Percentiles rank a stretch among this genome's conserved stretches.
Conservation (phyloP, 345 rosid genomes). For the Rhizophora mangle region DNA sequence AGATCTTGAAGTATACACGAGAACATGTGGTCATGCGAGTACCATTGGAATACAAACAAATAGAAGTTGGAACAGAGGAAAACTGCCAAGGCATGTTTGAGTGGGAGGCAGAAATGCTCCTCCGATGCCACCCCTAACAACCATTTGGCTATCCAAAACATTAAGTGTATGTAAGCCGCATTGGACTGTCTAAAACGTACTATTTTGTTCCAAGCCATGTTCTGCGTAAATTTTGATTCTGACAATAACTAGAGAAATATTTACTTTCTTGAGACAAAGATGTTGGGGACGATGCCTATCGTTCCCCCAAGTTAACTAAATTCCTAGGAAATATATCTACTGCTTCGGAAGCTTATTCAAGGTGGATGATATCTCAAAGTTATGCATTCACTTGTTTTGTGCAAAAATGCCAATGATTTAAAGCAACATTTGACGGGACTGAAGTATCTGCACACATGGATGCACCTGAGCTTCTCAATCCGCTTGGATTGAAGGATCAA, state of each 20-base stretch:
- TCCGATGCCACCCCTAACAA: not conserved
- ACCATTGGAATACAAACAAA: not conserved
- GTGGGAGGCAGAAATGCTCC: conserved; percentile 9
- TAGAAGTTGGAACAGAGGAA: not conserved
- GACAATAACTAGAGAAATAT: not conserved
- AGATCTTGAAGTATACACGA: too few relatives aligned
- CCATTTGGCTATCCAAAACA: not conserved
- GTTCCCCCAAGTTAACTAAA: not conserved
- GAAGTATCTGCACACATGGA: conserved; percentile 15
- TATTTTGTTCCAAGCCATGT: conserved; percentile 5
- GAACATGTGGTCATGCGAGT: too few relatives aligned
- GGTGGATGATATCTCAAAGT: not conserved
- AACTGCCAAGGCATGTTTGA: not conserved
- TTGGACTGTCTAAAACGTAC: not conserved
- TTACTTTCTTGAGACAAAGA: not conserved
- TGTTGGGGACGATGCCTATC: conserved; percentile 2
- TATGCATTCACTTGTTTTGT: not conserved
- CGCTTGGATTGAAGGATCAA: not conserved
- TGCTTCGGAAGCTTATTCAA: not conserved
- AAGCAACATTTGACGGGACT: not conserved
- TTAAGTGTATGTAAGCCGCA: not conserved
- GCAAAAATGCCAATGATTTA: not conserved
- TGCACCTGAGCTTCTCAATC: conserved; percentile 15
- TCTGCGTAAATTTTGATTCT: not conserved
- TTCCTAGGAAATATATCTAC: not conserved